These are phyloP conservation scores for Vanilla planifolia DNA, from an alignment of 106 monocot genomes.

Conservation along the genomic window DNA sequence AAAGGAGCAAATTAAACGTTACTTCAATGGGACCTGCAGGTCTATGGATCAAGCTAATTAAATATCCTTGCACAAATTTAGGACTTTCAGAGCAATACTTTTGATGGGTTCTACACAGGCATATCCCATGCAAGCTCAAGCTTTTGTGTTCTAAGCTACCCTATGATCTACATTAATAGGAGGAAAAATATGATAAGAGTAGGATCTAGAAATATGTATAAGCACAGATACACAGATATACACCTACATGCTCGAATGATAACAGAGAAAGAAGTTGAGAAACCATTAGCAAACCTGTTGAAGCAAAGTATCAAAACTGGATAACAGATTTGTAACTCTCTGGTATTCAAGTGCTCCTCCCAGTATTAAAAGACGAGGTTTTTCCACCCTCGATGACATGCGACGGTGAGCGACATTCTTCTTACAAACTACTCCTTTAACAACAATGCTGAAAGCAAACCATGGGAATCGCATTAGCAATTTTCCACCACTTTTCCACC, in stretches of 20 bases:
- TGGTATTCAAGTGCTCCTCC: constrained; percentile 97
- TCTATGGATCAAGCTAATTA: too few species aligned
- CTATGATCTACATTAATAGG: too few species aligned
- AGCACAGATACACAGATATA: neutral
- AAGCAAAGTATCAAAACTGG: constrained; percentile 91
- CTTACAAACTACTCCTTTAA: constrained; percentile 90
- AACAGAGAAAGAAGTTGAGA: neutral
- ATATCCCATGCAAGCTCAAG: too few species aligned
- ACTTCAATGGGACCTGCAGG: too few species aligned
- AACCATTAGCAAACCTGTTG: constrained; percentile 50
- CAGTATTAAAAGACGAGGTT: constrained; percentile 78
- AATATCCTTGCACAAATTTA: too few species aligned
- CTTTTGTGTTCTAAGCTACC: too few species aligned
- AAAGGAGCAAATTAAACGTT: too few species aligned
- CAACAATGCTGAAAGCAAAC: constrained; percentile 47
- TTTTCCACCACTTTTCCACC: neutral
- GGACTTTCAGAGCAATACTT: too few species aligned
- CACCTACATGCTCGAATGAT: neutral
- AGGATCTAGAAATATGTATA: neutral
- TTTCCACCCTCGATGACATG: constrained; percentile 67
- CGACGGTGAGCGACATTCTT: constrained; percentile 85
- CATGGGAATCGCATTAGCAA: constrained; percentile 9
- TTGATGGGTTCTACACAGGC: too few species aligned
- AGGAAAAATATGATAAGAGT: too few species aligned
- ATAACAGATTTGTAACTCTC: constrained; percentile 62